Conservation (phyloP, 148 eudicot species). For the Rhododendron griersonianum region DNA sequence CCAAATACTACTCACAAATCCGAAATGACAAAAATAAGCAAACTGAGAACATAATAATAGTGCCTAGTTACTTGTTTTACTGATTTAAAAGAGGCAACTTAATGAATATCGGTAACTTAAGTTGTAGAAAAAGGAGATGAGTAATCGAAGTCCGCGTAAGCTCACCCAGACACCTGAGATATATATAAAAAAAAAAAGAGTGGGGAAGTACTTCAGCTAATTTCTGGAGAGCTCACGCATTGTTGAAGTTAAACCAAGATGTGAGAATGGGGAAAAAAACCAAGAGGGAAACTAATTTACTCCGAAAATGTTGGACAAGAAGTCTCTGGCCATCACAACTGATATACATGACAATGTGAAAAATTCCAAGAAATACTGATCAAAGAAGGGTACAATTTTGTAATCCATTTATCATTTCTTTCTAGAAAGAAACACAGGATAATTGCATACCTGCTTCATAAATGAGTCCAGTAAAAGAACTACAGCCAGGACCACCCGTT, state of each 20-base stretch:
- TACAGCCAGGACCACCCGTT: slow-evolving; percentile 34
- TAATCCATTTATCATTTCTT: neutral
- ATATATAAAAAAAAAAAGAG: too few species aligned
- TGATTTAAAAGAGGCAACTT: neutral
- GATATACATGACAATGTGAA: neutral
- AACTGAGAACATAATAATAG: neutral
- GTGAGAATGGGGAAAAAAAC: neutral
- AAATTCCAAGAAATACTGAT: neutral
- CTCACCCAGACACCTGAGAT: too few species aligned
- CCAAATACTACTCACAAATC: too few species aligned
- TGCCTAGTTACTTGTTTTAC: neutral
- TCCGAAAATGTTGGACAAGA: neutral
- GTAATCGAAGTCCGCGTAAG: neutral
- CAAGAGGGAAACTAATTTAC: neutral
- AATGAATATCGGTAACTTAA: neutral
- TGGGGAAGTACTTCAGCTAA: too few species aligned
- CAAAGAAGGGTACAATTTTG: neutral
- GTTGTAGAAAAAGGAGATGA: neutral
- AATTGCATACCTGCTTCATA: slow-evolving; percentile 20
- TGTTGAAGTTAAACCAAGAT: neutral
- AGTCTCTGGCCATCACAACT: neutral
- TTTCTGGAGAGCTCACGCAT: neutral
- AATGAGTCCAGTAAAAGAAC: slow-evolving; percentile 26
- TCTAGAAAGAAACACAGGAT: too few species aligned
- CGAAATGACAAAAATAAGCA: neutral